These are phyloP conservation scores for Arthrobotrys iridis DNA, from an alignment of 2,329 filamentous ascomycete species.

Conservation along the genomic window DNA sequence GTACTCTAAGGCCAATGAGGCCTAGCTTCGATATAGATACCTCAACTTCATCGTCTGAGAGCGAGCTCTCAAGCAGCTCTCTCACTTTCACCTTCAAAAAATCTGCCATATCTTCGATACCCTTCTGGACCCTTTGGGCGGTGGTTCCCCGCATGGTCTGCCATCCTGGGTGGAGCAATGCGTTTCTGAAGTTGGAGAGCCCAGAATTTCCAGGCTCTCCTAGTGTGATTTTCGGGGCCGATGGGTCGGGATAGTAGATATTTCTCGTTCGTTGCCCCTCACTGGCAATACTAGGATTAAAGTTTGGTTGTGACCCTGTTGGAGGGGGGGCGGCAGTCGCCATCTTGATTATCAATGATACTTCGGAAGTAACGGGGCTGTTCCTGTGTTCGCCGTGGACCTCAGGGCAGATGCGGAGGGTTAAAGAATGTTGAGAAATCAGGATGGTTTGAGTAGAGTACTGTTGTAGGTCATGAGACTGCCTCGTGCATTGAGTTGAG, in stretches of 20 bases:
- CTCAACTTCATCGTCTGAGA: background rate
- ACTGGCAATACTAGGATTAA: background rate
- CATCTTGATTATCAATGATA: no score
- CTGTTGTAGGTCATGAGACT: no score
- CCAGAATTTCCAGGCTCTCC: background rate
- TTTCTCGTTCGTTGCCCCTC: background rate
- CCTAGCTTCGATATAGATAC: background rate
- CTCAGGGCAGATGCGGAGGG: no score
- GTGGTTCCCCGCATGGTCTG: background rate
- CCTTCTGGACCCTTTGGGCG: background rate
- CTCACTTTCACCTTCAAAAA: no score
- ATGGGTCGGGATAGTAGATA: background rate
- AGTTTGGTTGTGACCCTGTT: no score
- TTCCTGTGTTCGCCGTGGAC: no score
- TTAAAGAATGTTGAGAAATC: no score
- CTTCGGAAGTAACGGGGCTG: no score
- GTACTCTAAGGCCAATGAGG: background rate
- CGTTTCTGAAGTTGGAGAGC: background rate
- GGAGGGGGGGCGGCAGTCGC: no score
- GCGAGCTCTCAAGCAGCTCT: no score
- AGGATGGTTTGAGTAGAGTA: no score
- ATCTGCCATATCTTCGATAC: background rate
- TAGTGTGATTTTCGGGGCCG: background rate
- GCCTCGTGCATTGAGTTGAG: no score
- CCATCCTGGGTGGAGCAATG: background rate